Conservation (phyloP, 78 protist genomes). For the Dictyostelium citrinum region DNA sequence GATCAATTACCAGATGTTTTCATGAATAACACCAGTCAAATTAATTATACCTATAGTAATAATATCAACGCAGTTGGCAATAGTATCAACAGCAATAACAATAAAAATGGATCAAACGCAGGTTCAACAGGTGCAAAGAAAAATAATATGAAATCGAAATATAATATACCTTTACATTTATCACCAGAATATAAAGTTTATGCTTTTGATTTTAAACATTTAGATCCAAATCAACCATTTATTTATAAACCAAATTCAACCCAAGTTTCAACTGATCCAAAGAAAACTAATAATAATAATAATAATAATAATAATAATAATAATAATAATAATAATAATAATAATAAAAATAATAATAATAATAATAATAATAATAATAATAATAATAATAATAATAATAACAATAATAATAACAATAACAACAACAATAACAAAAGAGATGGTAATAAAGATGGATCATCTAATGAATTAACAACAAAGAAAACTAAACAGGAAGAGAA, state of each 20-base stretch:
- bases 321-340: conserved; percentile 1
- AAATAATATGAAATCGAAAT: conserved; percentile 44
- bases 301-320: background rate
- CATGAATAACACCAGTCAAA: background rate
- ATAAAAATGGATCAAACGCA: background rate
- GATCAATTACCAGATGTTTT: conserved; percentile 33
- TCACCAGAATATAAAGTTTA: conserved; percentile 22
- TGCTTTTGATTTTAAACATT: background rate
- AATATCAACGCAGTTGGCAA: background rate
- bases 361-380: background rate
- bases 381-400: background rate
- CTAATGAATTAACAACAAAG: background rate
- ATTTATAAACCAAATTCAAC: background rate
- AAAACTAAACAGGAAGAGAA: conserved; percentile 25
- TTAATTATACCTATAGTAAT: background rate
- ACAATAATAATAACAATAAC: background rate
- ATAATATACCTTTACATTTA: conserved; percentile 26
- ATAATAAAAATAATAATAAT: background rate
- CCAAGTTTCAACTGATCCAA: background rate
- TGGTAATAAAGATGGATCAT: background rate
- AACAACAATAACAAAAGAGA: background rate
- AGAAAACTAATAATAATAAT: background rate
- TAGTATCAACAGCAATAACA: background rate
- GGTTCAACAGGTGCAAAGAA: background rate
- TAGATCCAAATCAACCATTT: background rate